phyloP scores from a whole-genome alignment of 2,329 filamentous ascomycete genomes.

The Curvularia hawaiiensis region DNA sequence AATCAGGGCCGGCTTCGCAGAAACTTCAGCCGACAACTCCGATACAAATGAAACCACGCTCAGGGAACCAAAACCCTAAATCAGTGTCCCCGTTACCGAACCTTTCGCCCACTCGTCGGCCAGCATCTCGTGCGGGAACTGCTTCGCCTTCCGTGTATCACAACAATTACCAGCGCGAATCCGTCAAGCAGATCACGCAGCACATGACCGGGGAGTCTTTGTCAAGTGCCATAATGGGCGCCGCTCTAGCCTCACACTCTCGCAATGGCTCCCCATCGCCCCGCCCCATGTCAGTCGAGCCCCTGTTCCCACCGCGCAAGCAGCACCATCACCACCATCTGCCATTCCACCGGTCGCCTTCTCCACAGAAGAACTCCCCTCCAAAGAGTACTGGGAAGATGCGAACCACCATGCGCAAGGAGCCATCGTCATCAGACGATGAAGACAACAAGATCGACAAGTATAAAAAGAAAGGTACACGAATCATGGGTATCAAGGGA shows the following conservation, averaged over 20 bases:
- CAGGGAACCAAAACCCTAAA: slow-evolving; percentile 38
- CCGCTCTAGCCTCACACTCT: slow-evolving; percentile 68
- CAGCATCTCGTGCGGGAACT: slow-evolving; percentile 27
- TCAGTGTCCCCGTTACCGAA: slow-evolving; percentile 29
- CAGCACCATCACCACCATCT: slow-evolving; percentile 44
- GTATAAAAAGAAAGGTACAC: slow-evolving; percentile 61
- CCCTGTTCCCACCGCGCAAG: slow-evolving; percentile 50
- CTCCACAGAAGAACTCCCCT: slow-evolving; percentile 45
- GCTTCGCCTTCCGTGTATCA: slow-evolving; percentile 42
- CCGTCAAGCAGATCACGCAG: slow-evolving; percentile 47
- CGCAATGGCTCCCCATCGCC: slow-evolving; percentile 54
- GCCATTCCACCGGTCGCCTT: slow-evolving; percentile 46
- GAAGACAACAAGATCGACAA: slow-evolving; percentile 61
- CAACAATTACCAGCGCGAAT: slow-evolving; percentile 48
- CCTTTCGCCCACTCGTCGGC: slow-evolving; percentile 24
- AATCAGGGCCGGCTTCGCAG: slow-evolving; percentile 9
- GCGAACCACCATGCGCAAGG: slow-evolving; percentile 69
- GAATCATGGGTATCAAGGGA: slow-evolving; percentile 53
- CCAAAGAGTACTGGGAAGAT: slow-evolving; percentile 57
- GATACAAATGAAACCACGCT: slow-evolving; percentile 39
- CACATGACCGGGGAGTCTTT: slow-evolving; percentile 67
- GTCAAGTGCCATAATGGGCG: slow-evolving; percentile 75
- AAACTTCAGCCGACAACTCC: slow-evolving; percentile 24
- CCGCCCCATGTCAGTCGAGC: slow-evolving; percentile 35
- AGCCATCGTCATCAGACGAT: slow-evolving; percentile 46